Percentiles rank a stretch among this genome's conserved stretches.
These are phyloP conservation scores for Chlorencoelia australis DNA, from an alignment of 2,329 filamentous ascomycete genomes.

Conservation along the genomic window DNA sequence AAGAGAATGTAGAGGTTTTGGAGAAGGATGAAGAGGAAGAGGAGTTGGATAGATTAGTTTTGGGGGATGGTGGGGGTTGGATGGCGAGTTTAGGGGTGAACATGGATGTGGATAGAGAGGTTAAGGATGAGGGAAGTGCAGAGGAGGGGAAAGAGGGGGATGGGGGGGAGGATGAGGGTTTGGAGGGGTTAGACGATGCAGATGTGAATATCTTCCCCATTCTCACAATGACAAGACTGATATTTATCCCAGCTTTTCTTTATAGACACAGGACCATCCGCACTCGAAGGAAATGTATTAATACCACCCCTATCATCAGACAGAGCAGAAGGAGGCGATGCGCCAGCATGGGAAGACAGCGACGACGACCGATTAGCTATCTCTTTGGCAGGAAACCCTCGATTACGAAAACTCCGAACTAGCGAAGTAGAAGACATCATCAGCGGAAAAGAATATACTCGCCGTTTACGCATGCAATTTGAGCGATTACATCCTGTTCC, in stretches of 20 bases:
- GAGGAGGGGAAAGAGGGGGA: slow-evolving; percentile 29
- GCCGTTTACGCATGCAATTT: slow-evolving; percentile 70
- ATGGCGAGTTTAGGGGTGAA: slow-evolving; percentile 57
- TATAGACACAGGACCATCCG: slow-evolving; percentile 29
- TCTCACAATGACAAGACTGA: slow-evolving; percentile 6
- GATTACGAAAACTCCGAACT: slow-evolving; percentile 72
- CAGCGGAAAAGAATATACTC: slow-evolving; percentile 75
- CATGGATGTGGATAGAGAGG: slow-evolving; percentile 29
- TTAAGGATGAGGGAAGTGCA: slow-evolving; percentile 9
- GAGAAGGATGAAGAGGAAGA: slow-evolving; percentile 77
- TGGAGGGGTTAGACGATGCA: slow-evolving; percentile 64
- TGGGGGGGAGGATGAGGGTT: slow-evolving; percentile 37
- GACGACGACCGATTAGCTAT: slow-evolving; percentile 84
- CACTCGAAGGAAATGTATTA: slow-evolving; percentile 14
- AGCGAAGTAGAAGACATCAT: slow-evolving; percentile 79
- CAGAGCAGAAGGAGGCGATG: slow-evolving; percentile 33
- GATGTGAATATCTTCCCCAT: slow-evolving; percentile 33
- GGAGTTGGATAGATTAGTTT: slow-evolving; percentile 78
- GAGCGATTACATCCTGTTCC: slow-evolving; percentile 49
- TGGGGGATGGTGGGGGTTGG: slow-evolving; percentile 81
- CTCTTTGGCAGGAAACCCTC: slow-evolving; percentile 65
- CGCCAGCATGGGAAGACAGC: slow-evolving; percentile 81
- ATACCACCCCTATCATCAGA: slow-evolving; percentile 12
- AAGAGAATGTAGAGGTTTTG: slow-evolving; percentile 27
- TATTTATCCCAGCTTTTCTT: slow-evolving; percentile 26